Evolutionary conservation across 768 basidiomycete species (phyloP).

Genomic region (Suillus subaureus): DNA sequence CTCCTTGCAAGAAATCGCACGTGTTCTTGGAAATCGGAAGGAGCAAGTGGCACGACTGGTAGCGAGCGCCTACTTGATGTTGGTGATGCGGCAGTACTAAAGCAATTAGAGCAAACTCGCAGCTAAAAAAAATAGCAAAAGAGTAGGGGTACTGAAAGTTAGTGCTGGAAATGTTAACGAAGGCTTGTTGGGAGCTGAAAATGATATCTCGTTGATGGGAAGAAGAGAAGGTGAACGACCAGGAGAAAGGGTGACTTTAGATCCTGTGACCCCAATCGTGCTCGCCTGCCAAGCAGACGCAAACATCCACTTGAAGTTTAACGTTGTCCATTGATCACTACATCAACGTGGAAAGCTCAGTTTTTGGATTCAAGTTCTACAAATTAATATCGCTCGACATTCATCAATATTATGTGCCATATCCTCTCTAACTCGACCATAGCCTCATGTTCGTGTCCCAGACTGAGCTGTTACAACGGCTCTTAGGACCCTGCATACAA

Average conservation of each 20-base stretch:
- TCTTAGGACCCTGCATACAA: conserved; percentile 11
- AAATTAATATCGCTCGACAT: not conserved
- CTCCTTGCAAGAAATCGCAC: conserved; percentile 3
- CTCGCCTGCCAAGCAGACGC: conserved; percentile 18
- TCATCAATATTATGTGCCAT: not conserved
- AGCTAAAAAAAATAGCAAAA: conserved; percentile 3
- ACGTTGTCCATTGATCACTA: too few species aligned
- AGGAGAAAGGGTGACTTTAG: conserved; percentile 27
- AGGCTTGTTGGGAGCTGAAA: conserved; percentile 17
- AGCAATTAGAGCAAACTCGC: conserved; percentile 6
- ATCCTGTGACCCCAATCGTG: conserved; percentile 36
- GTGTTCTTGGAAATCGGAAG: conserved; percentile 10
- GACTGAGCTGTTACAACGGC: conserved; percentile 9
- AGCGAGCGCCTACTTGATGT: conserved; percentile 18
- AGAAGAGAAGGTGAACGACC: conserved; percentile 19
- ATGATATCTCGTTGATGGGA: conserved; percentile 10
- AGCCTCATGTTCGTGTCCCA: not conserved
- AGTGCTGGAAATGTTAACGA: conserved; percentile 18
- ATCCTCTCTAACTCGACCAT: not conserved
- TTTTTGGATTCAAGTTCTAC: not conserved
- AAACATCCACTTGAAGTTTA: conserved; percentile 24
- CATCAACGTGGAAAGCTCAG: not conserved
- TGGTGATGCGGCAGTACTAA: conserved; percentile 9
- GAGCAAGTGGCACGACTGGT: conserved; percentile 14
- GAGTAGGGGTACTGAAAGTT: not conserved